phyloP scores from a whole-genome alignment of 2,329 filamentous ascomycete species.

The Triangularia setosa region DNA sequence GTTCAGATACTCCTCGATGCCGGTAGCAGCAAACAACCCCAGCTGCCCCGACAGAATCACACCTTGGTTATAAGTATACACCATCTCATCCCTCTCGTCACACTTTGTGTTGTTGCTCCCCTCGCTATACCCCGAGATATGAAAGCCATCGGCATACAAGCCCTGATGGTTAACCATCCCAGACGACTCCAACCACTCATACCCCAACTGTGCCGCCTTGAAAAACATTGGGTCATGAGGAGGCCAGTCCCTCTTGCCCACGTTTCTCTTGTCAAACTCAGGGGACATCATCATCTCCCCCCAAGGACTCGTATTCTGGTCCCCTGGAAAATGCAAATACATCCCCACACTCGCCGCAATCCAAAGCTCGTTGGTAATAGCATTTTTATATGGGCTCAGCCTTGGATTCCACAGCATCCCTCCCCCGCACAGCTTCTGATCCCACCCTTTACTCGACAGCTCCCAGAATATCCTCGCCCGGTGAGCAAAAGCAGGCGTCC shows the following conservation, averaged over 20 bases:
- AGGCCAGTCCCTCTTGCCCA: conserved; percentile 16
- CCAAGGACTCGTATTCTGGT: conserved; percentile 69
- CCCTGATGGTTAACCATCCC: conserved; percentile 77
- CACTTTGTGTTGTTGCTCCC: conserved; percentile 67
- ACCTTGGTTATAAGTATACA: conserved; percentile 95
- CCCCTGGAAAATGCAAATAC: conserved; percentile 86
- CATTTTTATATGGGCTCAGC: conserved; percentile 84
- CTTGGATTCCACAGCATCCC: conserved; percentile 90
- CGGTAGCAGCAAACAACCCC: conserved; percentile 75
- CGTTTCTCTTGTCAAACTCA: not conserved
- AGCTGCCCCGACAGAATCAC: conserved; percentile 79
- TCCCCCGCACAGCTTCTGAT: conserved; percentile 72
- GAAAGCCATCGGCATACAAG: conserved; percentile 83
- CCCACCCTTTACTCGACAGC: conserved; percentile 74
- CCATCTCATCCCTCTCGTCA: conserved; percentile 78
- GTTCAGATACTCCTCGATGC: conserved; percentile 63
- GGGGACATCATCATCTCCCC: not conserved
- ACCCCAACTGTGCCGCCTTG: conserved; percentile 69
- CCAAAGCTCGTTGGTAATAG: conserved; percentile 90
- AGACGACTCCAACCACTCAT: conserved; percentile 72
- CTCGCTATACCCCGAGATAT: conserved; percentile 64
- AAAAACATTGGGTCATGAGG: conserved; percentile 61
- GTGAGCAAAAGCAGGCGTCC: conserved; percentile 73
- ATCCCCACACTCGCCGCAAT: conserved; percentile 81
- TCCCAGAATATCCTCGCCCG: conserved; percentile 84